Conservation (phyloP, 257 asterid species). For the Lithospermum erythrorhizon region DNA sequence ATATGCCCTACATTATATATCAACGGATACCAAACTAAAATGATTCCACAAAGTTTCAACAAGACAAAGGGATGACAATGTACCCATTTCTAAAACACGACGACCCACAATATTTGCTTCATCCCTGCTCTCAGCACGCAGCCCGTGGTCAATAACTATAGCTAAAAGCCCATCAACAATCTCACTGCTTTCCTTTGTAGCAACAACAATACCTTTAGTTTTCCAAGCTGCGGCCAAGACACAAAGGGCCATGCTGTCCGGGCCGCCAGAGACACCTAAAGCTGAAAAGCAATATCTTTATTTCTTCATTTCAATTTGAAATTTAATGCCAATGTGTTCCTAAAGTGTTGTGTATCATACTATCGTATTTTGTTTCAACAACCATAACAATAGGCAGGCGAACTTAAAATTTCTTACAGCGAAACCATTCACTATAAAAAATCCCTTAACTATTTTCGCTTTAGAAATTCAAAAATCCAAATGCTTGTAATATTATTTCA, state of each 20-base stretch:
- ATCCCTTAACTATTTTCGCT: no score
- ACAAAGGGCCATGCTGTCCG: conserved; percentile 91
- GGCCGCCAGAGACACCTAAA: conserved; percentile 90
- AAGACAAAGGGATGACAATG: conserved; percentile 12
- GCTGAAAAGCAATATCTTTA: conserved; percentile 34
- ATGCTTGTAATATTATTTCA: no score
- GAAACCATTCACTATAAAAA: no score
- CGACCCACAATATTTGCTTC: conserved; percentile 52
- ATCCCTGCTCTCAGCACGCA: conserved; percentile 69
- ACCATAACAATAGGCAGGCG: no score
- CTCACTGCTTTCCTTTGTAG: conserved; percentile 26
- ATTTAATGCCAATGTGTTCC: background rate
- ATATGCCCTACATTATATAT: conserved; percentile 39
- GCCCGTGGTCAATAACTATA: conserved; percentile 79
- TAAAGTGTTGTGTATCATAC: background rate
- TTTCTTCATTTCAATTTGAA: conserved; percentile 7
- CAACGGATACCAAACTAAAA: conserved; percentile 22
- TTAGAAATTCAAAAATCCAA: no score
- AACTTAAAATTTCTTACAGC: no score
- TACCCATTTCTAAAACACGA: conserved; percentile 77
- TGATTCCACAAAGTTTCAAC: conserved; percentile 15
- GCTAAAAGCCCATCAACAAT: conserved; percentile 61
- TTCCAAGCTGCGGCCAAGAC: conserved; percentile 75
- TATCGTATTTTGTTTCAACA: no score
- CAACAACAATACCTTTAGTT: conserved; percentile 23